Evolutionary conservation across 306 rosid genomes (phyloP).

Genomic region (Cicer judaicum): DNA sequence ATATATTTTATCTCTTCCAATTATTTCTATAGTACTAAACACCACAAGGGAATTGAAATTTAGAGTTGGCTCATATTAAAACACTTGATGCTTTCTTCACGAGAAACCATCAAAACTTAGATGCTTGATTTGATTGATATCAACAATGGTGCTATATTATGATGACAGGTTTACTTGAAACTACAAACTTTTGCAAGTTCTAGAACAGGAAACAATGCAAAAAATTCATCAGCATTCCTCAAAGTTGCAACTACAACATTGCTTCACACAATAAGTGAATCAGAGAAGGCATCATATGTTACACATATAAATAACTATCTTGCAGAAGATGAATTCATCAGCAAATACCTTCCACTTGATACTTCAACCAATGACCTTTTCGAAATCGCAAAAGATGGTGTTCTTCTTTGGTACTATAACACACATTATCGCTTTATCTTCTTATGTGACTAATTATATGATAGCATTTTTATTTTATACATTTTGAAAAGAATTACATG

Average conservation of each 20-base stretch:
- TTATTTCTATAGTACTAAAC: neutral
- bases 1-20: slow-evolving; percentile 10
- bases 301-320: slow-evolving; percentile 91
- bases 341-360: slow-evolving; percentile 84
- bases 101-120: slow-evolving; percentile 11
- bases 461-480: neutral
- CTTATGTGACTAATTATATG: slow-evolving; percentile 2
- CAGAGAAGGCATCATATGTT: slow-evolving; percentile 96
- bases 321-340: slow-evolving; percentile 73
- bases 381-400: slow-evolving; percentile 91
- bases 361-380: slow-evolving; percentile 87
- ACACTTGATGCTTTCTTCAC: neutral
- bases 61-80: neutral
- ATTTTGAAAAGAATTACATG: neutral
- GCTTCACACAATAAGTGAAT: slow-evolving; percentile 98
- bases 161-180: slow-evolving; percentile 59
- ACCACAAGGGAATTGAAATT: neutral
- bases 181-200: slow-evolving; percentile 79
- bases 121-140: slow-evolving; percentile 18
- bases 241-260: slow-evolving; percentile 94
- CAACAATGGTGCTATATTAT: neutral
- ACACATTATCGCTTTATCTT: neutral
- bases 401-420: slow-evolving; percentile 80
- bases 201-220: slow-evolving; percentile 72
- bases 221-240: slow-evolving; percentile 87